Evolutionary conservation across 768 basidiomycete genomes (phyloP).

Genomic region (Naematelia aurantialba): DNA sequence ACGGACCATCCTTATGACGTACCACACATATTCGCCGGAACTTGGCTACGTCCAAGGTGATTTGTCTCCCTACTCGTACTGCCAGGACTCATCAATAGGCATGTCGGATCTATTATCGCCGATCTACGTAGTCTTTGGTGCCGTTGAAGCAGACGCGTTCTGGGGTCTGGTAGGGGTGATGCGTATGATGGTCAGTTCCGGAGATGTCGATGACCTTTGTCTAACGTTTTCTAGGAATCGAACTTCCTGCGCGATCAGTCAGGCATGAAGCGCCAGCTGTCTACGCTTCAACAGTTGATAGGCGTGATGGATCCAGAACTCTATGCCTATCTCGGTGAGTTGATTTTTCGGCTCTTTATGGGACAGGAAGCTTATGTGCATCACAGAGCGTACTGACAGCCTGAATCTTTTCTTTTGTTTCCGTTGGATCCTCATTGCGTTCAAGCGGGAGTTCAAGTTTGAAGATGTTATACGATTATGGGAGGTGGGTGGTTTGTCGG

Average conservation of each 20-base stretch:
- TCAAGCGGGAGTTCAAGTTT: conserved; percentile 96
- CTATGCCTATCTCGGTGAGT: conserved; percentile 78
- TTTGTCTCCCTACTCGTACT: not conserved
- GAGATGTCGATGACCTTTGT: not conserved
- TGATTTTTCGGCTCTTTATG: not conserved
- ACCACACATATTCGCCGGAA: conserved; percentile 48
- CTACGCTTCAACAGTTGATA: conserved; percentile 83
- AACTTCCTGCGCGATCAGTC: conserved; percentile 96
- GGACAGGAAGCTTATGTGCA: not conserved
- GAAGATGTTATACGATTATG: conserved; percentile 83
- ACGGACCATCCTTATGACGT: conserved; percentile 75
- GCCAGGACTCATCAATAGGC: conserved; percentile 46
- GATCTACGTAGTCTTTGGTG: conserved; percentile 83
- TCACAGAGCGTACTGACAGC: conserved; percentile 73
- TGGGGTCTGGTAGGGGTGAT: conserved; percentile 96
- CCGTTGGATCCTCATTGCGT: conserved; percentile 74
- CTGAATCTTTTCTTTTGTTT: conserved; percentile 98
- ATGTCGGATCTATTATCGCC: conserved; percentile 97
- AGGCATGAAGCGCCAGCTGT: conserved; percentile 93
- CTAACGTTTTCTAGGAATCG: conserved; percentile 62
- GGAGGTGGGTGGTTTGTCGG: conserved; percentile 59
- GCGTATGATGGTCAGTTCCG: conserved; percentile 76
- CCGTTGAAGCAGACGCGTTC: conserved; percentile 84
- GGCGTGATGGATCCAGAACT: conserved; percentile 93
- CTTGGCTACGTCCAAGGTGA: conserved; percentile 84